Evolutionary conservation across 148 eudicot genomes (phyloP).

Genomic region (Euryodendron excelsum): DNA sequence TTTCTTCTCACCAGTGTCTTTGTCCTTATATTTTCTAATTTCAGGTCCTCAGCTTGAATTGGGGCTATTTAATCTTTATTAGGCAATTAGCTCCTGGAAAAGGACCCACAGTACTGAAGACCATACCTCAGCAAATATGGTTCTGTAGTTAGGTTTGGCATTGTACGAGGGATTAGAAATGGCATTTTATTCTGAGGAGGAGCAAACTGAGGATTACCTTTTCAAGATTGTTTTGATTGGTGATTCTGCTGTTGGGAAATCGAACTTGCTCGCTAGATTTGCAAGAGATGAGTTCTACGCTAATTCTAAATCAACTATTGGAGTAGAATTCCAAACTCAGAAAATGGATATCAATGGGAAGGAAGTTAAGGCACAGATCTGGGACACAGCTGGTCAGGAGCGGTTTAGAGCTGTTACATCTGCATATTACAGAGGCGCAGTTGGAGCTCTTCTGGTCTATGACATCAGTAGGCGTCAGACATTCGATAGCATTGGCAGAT

Average conservation of each 20-base stretch:
- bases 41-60: background rate
- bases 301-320: slow-evolving; percentile 89
- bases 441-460: slow-evolving; percentile 94
- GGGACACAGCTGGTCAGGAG: slow-evolving; percentile 99
- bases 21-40: background rate
- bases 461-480: slow-evolving; percentile 90
- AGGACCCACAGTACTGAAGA: background rate
- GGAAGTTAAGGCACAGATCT: slow-evolving; percentile 93
- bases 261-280: slow-evolving; percentile 92
- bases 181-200: slow-evolving; percentile 67
- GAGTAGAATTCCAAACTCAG: slow-evolving; percentile 96
- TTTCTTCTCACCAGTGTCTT: background rate
- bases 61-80: slow-evolving; percentile 13
- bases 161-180: slow-evolving; percentile 36
- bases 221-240: slow-evolving; percentile 91
- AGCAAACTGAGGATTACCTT: slow-evolving; percentile 73
- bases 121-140: slow-evolving; percentile 26
- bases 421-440: slow-evolving; percentile 97
- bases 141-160: slow-evolving; percentile 29
- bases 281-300: slow-evolving; percentile 92
- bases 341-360: slow-evolving; percentile 81
- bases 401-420: slow-evolving; percentile 98
- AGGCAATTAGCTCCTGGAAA: slow-evolving; percentile 10
- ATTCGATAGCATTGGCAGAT: slow-evolving; percentile 79
- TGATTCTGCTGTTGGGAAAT: slow-evolving; percentile 95